Conservation (phyloP, 352 stramenopile species). For the Phytophthora uliginosa region DNA sequence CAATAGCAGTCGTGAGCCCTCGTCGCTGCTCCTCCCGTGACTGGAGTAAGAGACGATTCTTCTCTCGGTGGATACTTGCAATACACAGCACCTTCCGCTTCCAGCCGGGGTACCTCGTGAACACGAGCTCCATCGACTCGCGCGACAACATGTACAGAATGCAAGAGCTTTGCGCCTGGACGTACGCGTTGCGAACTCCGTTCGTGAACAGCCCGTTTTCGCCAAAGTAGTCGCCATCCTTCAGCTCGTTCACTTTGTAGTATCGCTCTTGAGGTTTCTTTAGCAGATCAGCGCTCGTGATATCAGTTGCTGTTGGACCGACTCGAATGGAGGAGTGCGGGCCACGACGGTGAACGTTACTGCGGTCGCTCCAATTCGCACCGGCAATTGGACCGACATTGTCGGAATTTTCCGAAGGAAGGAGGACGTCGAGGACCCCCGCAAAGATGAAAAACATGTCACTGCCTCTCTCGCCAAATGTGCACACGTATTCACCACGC, state of each 20-base stretch:
- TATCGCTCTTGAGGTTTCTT: not conserved
- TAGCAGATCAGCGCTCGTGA: not conserved
- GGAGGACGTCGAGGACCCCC: conserved; percentile 50
- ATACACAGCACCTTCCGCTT: conserved; percentile 78
- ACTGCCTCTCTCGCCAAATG: conserved; percentile 55
- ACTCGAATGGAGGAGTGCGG: not conserved
- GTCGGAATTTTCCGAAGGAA: conserved; percentile 17
- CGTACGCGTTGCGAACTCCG: conserved; percentile 50
- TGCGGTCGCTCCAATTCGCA: not conserved
- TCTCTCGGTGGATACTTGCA: conserved; percentile 62
- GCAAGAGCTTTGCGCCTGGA: conserved; percentile 62
- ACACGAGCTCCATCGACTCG: conserved; percentile 71
- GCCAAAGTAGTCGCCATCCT: conserved; percentile 63
- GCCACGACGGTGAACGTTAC: not conserved
- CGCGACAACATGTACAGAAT: conserved; percentile 72
- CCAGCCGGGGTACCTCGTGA: conserved; percentile 73
- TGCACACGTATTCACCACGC: conserved; percentile 64
- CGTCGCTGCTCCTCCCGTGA: conserved; percentile 18
- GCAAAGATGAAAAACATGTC: conserved; percentile 84
- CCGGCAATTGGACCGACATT: not conserved
- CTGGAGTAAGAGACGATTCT: conserved; percentile 39
- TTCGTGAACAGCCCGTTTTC: conserved; percentile 72
- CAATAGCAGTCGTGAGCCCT: not conserved
- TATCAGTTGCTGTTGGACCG: not conserved
- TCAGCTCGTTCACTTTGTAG: conserved; percentile 62